phyloP scores from a whole-genome alignment of 2,329 filamentous ascomycete species.

The Aspergillus sclerotialis region DNA sequence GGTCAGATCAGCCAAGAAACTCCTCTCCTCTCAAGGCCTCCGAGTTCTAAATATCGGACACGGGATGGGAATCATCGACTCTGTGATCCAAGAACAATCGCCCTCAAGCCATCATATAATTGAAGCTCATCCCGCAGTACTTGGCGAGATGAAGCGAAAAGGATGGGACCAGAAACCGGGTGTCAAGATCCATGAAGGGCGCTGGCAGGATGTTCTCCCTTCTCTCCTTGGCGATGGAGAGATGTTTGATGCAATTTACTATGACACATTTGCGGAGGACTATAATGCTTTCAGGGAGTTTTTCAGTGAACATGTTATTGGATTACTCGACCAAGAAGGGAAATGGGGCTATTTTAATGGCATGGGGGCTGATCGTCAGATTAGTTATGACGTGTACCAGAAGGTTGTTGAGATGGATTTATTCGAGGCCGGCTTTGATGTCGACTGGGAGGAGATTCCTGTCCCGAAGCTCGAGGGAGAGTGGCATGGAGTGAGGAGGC shows the following conservation, averaged over 20 bases:
- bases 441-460: conserved; percentile 72
- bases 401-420: conserved; percentile 88
- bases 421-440: conserved; percentile 79
- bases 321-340: conserved; percentile 54
- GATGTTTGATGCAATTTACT: conserved; percentile 84
- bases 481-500: conserved; percentile 81
- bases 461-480: conserved; percentile 70
- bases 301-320: conserved; percentile 80
- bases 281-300: conserved; percentile 79
- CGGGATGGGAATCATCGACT: conserved; percentile 84
- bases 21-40: conserved; percentile 56
- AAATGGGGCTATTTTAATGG: conserved; percentile 63
- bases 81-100: conserved; percentile 61
- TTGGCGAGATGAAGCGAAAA: conserved; percentile 58
- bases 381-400: conserved; percentile 95
- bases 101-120: conserved; percentile 74
- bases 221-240: conserved; percentile 60
- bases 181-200: conserved; percentile 59
- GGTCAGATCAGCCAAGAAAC: conserved; percentile 63
- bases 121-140: conserved; percentile 74
- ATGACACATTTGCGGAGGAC: conserved; percentile 95
- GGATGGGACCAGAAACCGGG: conserved; percentile 61
- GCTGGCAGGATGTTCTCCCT: conserved; percentile 76
- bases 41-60: conserved; percentile 80
- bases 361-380: conserved; percentile 80